These are phyloP conservation scores for Colletotrichum camelliae DNA, from an alignment of 2,329 filamentous ascomycete genomes.

Conservation along the genomic window DNA sequence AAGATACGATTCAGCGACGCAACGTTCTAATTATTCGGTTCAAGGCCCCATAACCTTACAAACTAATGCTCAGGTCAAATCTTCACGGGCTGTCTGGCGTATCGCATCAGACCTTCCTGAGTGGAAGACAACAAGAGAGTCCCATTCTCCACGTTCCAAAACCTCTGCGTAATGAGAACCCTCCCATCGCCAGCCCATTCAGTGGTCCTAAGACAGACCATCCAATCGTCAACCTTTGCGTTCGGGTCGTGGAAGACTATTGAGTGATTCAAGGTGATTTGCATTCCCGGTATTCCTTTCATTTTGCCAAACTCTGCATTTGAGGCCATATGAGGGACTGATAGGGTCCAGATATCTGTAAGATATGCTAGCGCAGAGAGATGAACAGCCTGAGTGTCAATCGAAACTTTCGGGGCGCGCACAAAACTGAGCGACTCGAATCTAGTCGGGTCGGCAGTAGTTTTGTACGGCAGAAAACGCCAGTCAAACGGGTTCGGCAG, in stretches of 20 bases:
- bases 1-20: neutral
- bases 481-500: neutral
- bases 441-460: neutral
- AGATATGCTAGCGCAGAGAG: neutral
- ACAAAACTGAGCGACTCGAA: neutral
- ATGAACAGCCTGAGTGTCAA: neutral
- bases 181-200: neutral
- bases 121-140: neutral
- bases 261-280: neutral
- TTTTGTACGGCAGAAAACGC: neutral
- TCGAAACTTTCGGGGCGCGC: neutral
- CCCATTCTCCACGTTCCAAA: neutral
- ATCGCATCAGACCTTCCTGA: neutral
- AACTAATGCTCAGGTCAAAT: neutral
- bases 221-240: neutral
- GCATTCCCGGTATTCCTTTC: neutral
- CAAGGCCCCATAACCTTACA: rapidly evolving
- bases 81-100: neutral
- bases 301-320: neutral
- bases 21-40: neutral
- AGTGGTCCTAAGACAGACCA: neutral
- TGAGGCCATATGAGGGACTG: neutral
- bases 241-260: neutral
- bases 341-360: neutral
- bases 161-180: neutral